A percentile compares a stretch with the other conserved stretches of the same genome.
Conservation (phyloP, 495 filamentous ascomycete genomes). For the Xylaria grammica region DNA sequence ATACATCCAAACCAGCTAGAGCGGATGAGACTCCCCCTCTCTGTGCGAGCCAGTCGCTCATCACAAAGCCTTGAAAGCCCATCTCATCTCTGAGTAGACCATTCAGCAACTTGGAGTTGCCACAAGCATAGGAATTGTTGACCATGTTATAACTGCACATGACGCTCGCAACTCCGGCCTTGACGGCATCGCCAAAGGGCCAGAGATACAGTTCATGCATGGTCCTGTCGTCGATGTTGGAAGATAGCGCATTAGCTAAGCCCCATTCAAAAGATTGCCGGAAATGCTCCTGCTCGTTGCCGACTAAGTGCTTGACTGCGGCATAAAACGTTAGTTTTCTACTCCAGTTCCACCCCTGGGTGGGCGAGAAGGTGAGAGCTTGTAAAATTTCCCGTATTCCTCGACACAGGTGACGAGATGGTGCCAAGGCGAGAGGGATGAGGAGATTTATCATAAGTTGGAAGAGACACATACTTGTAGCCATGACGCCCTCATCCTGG, state of each 20-base stretch:
- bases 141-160: slow-evolving; percentile 93
- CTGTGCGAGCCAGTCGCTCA: slow-evolving; percentile 93
- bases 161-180: slow-evolving; percentile 82
- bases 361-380: too few relatives aligned
- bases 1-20: slow-evolving; percentile 75
- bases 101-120: slow-evolving; percentile 90
- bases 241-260: slow-evolving; percentile 72
- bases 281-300: slow-evolving; percentile 89
- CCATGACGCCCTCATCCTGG: slow-evolving; percentile 79
- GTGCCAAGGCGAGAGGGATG: background rate
- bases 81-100: slow-evolving; percentile 93
- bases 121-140: slow-evolving; percentile 90
- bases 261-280: slow-evolving; percentile 78
- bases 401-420: background rate
- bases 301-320: slow-evolving; percentile 80
- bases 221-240: slow-evolving; percentile 82
- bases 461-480: slow-evolving; percentile 35
- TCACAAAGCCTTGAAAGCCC: slow-evolving; percentile 92
- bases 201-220: slow-evolving; percentile 87
- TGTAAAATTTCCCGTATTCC: background rate
- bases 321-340: background rate
- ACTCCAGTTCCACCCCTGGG: background rate
- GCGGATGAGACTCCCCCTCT: slow-evolving; percentile 79
- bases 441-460: background rate
- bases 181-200: slow-evolving; percentile 87